Evolutionary conservation across 306 rosid species (phyloP).

Genomic region (Acacia acuminata): DNA sequence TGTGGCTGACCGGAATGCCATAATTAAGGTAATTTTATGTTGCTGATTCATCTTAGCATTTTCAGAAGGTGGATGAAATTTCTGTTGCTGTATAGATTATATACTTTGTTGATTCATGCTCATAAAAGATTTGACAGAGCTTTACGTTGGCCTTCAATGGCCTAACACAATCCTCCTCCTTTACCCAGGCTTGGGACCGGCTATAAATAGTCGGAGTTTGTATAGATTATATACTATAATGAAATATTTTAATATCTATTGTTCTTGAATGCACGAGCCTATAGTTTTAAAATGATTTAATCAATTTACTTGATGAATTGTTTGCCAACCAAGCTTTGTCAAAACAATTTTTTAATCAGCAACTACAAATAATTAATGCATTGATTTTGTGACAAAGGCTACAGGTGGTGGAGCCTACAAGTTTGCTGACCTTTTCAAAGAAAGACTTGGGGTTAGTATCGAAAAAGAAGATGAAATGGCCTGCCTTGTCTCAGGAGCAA

Average conservation of each 20-base stretch:
- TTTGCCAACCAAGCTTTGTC: slow-evolving; percentile 1
- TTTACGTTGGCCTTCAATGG: too few species aligned
- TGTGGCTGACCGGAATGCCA: slow-evolving; percentile 53
- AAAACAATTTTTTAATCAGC: not conserved
- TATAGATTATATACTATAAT: slow-evolving; percentile 13
- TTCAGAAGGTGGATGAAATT: not conserved
- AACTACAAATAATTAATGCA: slow-evolving; percentile 13
- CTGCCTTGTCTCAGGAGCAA: slow-evolving; percentile 98
- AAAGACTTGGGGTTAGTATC: slow-evolving; percentile 93
- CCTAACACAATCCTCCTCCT: too few species aligned
- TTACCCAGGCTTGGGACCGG: too few species aligned
- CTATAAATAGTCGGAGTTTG: not conserved
- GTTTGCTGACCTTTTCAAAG: slow-evolving; percentile 93
- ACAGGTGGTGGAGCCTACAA: slow-evolving; percentile 99
- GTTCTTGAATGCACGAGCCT: slow-evolving; percentile 9
- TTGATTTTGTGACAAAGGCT: slow-evolving; percentile 65
- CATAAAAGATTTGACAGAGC: too few species aligned
- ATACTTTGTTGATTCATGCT: not conserved
- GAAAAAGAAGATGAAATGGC: slow-evolving; percentile 99
- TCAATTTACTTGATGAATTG: not conserved
- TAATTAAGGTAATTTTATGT: slow-evolving; percentile 69
- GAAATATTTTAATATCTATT: slow-evolving; percentile 4
- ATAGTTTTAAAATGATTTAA: not conserved
- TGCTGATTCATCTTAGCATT: slow-evolving; percentile 17
- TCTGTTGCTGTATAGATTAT: slow-evolving; percentile 1